Evolutionary conservation across 768 basidiomycete species (phyloP), one percentile per base, ranked within the genome.

Genomic region (Pilatotrama ljubarskyi): DNA sequence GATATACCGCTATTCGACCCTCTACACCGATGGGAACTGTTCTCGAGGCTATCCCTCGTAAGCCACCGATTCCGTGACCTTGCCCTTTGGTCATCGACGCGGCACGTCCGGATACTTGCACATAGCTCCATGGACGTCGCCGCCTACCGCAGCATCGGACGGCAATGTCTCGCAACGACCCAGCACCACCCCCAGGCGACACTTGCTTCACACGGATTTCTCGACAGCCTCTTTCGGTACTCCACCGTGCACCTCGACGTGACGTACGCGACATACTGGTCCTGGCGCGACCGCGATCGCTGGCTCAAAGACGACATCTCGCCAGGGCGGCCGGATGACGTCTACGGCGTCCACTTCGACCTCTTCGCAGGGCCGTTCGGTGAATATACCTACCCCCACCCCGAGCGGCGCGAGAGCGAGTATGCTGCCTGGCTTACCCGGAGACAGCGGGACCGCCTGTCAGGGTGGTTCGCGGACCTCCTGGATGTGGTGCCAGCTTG

Each of bases 401-500:
- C 47, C 13, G 55, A 49, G 18, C 47, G 47, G 9, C 55, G 47
- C 47, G 55, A 41, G 36, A 15, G 11, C 22, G 55, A 48, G 25
- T 56, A 56, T 17, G 36, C n/a, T 17, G 40, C 32, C 13, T 58
- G 56, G 58, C 51, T 51, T 24, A 2, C 17, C 10, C 50, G 50
- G 14, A 50, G 51, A 2, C 46, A 37, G 14, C 58, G 51, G 18
- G 51, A 49, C 36, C 3, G 20, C 9, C 58, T 59, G 26, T 47
- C 44, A 9, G 58, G 58, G 6, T 59, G 58, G 58, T 59, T 59
- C 51, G 51, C 58, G 2, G 50, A 54, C 11, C 51, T 59, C 24
- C 47, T 53, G 13, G 44, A 20, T 11, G 51, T 15, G 20, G 51
- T 59, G 13, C 58, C 58, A 8, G 51, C 48, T 26, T 59, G 58